Evolutionary conservation across 768 basidiomycete species (phyloP).

Genomic region (Lactarius hatsudake): DNA sequence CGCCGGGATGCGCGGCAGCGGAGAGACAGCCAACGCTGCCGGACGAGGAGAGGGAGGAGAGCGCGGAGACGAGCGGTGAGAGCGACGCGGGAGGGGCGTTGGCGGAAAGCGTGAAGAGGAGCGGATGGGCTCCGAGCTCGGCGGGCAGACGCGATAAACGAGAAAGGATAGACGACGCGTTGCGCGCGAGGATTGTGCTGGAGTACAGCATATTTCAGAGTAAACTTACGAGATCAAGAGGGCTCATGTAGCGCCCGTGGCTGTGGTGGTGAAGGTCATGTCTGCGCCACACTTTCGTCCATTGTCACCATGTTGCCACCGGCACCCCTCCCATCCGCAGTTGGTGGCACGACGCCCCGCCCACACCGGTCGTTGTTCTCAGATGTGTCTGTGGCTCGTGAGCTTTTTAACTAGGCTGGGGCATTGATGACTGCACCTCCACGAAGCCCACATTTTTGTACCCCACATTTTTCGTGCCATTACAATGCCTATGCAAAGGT

Average conservation of each 20-base stretch:
- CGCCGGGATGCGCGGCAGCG: slow-evolving; percentile 38
- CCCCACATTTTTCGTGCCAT: neutral
- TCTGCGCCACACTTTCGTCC: neutral
- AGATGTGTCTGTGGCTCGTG: no score
- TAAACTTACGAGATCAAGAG: no score
- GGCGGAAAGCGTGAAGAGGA: slow-evolving; percentile 52
- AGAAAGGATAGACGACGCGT: slow-evolving; percentile 13
- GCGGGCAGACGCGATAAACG: slow-evolving; percentile 20
- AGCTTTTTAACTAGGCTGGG: no score
- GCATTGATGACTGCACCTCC: neutral
- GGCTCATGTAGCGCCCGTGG: neutral
- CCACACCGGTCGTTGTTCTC: no score
- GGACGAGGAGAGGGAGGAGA: slow-evolving; percentile 28
- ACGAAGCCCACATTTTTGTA: neutral
- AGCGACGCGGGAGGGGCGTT: slow-evolving; percentile 39
- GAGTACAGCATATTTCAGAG: slow-evolving; percentile 10
- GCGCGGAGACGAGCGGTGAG: slow-evolving; percentile 32
- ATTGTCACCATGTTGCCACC: neutral
- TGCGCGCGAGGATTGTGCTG: slow-evolving; percentile 24
- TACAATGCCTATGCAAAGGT: neutral
- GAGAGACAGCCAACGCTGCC: slow-evolving; percentile 62
- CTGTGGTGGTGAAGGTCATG: no score
- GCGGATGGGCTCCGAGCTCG: slow-evolving; percentile 31
- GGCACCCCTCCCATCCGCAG: neutral
- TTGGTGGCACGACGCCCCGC: neutral